These are phyloP conservation scores for Coniosporium tulheliwenetii DNA, from an alignment of 2,329 filamentous ascomycete genomes.

Conservation along the genomic window DNA sequence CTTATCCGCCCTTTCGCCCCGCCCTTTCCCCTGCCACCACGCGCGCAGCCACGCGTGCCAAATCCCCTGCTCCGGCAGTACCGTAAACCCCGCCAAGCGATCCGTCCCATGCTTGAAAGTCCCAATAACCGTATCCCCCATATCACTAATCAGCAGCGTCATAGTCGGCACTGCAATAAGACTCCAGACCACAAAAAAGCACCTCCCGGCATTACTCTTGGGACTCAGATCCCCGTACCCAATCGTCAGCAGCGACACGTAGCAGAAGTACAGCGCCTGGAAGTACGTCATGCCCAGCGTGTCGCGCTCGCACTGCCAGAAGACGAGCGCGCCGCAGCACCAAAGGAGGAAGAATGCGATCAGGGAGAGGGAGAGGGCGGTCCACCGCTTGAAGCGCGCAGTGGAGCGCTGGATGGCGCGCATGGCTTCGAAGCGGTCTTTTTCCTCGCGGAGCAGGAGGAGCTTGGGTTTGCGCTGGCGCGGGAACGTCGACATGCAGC, in stretches of 20 bases:
- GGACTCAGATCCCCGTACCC: slow-evolving; percentile 75
- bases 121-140: slow-evolving; percentile 66
- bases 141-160: slow-evolving; percentile 72
- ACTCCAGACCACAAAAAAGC: slow-evolving; percentile 91
- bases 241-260: slow-evolving; percentile 68
- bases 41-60: slow-evolving; percentile 32
- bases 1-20: slow-evolving; percentile 18
- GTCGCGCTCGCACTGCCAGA: slow-evolving; percentile 43
- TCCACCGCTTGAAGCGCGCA: slow-evolving; percentile 54
- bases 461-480: slow-evolving; percentile 25
- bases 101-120: slow-evolving; percentile 48
- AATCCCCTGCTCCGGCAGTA: slow-evolving; percentile 45
- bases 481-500: not conserved
- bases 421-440: slow-evolving; percentile 35
- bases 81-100: slow-evolving; percentile 46
- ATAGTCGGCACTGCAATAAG: slow-evolving; percentile 74
- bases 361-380: slow-evolving; percentile 51
- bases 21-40: slow-evolving; percentile 18
- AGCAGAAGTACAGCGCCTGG: slow-evolving; percentile 70
- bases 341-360: slow-evolving; percentile 59
- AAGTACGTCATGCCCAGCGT: slow-evolving; percentile 55
- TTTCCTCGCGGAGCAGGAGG: slow-evolving; percentile 38
- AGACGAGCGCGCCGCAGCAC: slow-evolving; percentile 65
- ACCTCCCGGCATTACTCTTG: slow-evolving; percentile 59
- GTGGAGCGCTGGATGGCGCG: slow-evolving; percentile 58